Evolutionary conservation across 257 asterid species (phyloP), one percentile per base, ranked within the genome.

Genomic region (Jacaranda mimosifolia): DNA sequence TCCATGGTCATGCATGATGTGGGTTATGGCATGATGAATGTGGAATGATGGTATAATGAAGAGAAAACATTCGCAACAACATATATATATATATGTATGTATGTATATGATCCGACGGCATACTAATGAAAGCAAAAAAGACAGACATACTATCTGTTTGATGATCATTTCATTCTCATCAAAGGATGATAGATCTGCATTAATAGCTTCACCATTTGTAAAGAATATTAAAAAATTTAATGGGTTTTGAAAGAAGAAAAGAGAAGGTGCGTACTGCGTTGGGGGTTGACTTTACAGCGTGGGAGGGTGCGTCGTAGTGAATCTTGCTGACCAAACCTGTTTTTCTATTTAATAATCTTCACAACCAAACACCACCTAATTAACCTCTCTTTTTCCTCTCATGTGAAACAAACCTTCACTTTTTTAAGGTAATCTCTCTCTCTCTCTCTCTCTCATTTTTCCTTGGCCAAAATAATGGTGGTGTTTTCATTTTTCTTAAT

Each of bases 231-330:
- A 68, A 77, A 66, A 63, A 36, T 64, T 6, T 5, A 62, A 26
- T 60, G 77, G 35, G 45, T 15, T 14, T 63, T 63, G 1, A 63
- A 46, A 77, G 79, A 83, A 72, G 87, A 83, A 83, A 45, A 68
- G 10, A 18, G 7, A n/a, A 19, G 36, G 85, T 81, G 74, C 84
- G 85, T 81, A 76, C 84, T 84, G 91, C n/a, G n/a, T 83, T 89
- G 82, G 83, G 87, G 80, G 87, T 85, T 89, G 94, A 89, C 90
- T 89, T 85, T 85, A 87, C 89, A 80, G 88, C 76, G 76, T 87
- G 85, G 76, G 45, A 26, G 32, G 69, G 85, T 40, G 46, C 46
- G 46, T 8, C 60, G 60, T 68, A 73, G 74, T 81, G 84, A 83
- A 78, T 80, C 85, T 81, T 80, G 77, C 86, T 75, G 78, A 81